Evolutionary conservation across 768 basidiomycete species (phyloP).

Genomic region (Paxillus rubicundulus): DNA sequence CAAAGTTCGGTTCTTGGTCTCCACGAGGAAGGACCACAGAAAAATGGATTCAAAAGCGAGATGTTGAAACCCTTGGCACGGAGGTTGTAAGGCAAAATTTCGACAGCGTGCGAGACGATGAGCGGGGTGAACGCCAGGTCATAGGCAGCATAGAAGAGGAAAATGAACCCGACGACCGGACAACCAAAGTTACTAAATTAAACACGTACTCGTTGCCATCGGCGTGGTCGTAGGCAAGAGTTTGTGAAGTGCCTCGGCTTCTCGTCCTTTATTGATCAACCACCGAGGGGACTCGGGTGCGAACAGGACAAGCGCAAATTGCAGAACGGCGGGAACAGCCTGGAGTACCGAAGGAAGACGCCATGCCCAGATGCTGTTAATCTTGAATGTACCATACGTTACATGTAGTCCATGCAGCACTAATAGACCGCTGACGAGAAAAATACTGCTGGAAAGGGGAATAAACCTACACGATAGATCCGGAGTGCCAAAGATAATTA

Average conservation of each 20-base stretch:
- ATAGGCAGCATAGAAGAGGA: constrained; percentile 77
- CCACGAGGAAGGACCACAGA: constrained; percentile 64
- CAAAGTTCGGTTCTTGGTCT: constrained; percentile 70
- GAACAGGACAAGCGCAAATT: constrained; percentile 64
- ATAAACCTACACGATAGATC: constrained; percentile 63
- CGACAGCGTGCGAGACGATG: constrained; percentile 83
- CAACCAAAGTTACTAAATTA: neutral
- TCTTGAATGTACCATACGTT: constrained; percentile 76
- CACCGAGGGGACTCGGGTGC: constrained; percentile 84
- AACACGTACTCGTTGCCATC: constrained; percentile 58
- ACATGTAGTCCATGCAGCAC: constrained; percentile 86
- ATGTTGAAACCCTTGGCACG: constrained; percentile 86
- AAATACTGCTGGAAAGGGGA: neutral
- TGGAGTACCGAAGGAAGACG: constrained; percentile 77
- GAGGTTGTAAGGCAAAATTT: constrained; percentile 79
- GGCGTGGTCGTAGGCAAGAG: constrained; percentile 81
- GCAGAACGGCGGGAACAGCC: constrained; percentile 63
- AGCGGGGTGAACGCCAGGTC: constrained; percentile 86
- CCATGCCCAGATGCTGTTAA: constrained; percentile 73
- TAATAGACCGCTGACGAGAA: constrained; percentile 15
- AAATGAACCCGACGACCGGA: constrained; percentile 77
- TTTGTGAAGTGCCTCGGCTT: constrained; percentile 64
- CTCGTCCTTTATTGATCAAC: constrained; percentile 71
- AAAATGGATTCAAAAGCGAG: constrained; percentile 64
- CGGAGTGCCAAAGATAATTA: constrained; percentile 88